Base-by-base conservation (phyloP, 441 rosid species). In the Jatropha multifida region DNA sequence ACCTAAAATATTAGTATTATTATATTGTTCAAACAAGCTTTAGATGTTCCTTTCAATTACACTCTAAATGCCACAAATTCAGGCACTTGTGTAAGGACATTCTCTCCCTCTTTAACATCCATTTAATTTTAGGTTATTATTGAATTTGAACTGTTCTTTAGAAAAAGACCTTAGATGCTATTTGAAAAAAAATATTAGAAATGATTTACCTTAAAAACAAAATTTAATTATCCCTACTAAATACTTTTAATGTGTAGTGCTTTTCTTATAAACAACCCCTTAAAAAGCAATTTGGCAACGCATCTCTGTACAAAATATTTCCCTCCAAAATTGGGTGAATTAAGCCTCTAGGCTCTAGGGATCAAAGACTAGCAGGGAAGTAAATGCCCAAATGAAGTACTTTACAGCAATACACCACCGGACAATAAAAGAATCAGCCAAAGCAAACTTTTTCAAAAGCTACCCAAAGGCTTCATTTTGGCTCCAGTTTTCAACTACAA, bases 391-490 rank as follows among this genome's bases (percentile, higher is more conserved):
- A 66, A 41, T 66, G 71, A 68, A 76, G 37, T 27, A 15, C 69
- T 81, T 81, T 78, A 77, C 81, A 82, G 80, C 81, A 77, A 68
- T 56, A 77, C 73, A 74, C 71, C 69, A 77, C 71, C 73, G 63
- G 44, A 51, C 71, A 73, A 58, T 44, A 60, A 79, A 70, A 75
- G 74, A 77, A 75, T 84, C 83, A 83, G 81, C 83, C 76, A 65
- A 78, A 71, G 62, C 77, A 52, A 65, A 63, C 74, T 65, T 69
- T 79, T 51, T 20, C 5, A 77, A 73, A 78, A 82, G 78, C 79
- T 77, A 54, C 40, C 15, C 71, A 70, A 37, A 44, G 56, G 71
- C 77, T 10, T 8, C 40, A 58, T 7, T 56, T 38, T 70, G n/a
- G 78, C 61, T 46, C n/a, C 20, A 52, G 17, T 52, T 12, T 41